Base-by-base conservation (phyloP, 2,329 filamentous ascomycete species). In the Lomentospora prolificans region DNA sequence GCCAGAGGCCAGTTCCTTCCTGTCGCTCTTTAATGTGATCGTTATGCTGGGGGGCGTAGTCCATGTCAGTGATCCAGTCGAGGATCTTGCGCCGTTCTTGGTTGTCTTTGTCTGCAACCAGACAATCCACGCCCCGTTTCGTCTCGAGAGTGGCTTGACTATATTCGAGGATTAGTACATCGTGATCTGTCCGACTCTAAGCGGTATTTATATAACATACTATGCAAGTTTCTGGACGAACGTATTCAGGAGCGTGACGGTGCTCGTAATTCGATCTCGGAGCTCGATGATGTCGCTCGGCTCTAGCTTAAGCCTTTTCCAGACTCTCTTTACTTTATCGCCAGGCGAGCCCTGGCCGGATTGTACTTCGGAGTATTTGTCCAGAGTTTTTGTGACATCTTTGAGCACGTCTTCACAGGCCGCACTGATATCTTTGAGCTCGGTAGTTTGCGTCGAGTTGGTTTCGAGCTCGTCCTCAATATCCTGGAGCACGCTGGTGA, bases 1-100 rank as follows among this genome's bases (percentile, higher is more conserved):
- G 61, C 74, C 73, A 77, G 50, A 67, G 55, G 0, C 72, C 68
- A 1, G 74, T 77, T 8, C 64, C 65, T n/a, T 55, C 28, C 19
- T 74, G 65, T 36, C 65, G 62, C 12, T 61, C 57, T 4, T 52
- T 57, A 8, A 73, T 57, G 12, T 65, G 63, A 44, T 73, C 69
- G 9, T 55, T 65, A 31, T 77, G 74, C 50, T 74, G 65, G 6
- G 61, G 12, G 7, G 57, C 57, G 57, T 70, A 72, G 28, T 73
- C 63, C 2, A 62, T 56, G 3, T 63, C 58, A 0, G 70, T 69
- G 24, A 77, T 58, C 75, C 73, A 77, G 10, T 70, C 55, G 2
- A 69, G 59, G 14, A 70, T 61, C 9, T 33, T 31, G 30, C 31
- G n/a, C 9, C 19, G 14, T 22, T 41, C 31, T 17, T 24, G 22